Conservation (phyloP, 441 rosid species). For the Biscutella laevigata region DNA sequence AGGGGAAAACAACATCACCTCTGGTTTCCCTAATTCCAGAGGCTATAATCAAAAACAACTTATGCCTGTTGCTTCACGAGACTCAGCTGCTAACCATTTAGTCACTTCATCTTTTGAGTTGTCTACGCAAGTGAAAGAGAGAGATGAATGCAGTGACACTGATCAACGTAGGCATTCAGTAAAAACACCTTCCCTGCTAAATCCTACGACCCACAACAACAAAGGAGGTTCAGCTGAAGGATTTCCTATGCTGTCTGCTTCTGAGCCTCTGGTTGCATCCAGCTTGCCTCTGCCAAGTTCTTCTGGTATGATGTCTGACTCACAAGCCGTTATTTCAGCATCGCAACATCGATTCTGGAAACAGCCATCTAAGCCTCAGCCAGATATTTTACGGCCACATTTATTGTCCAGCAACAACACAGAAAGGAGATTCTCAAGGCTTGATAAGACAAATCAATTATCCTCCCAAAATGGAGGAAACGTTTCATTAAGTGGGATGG, state of each 20-base stretch:
- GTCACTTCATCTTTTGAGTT: slow-evolving; percentile 30
- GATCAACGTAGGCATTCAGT: slow-evolving; percentile 34
- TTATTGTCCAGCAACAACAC: slow-evolving; percentile 29
- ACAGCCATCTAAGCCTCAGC: slow-evolving; percentile 29
- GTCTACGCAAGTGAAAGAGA: slow-evolving; percentile 33
- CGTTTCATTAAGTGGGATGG: slow-evolving; percentile 14
- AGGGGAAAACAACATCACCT: slow-evolving; percentile 30
- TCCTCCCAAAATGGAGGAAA: slow-evolving; percentile 29
- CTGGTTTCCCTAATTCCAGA: slow-evolving; percentile 42
- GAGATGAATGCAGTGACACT: slow-evolving; percentile 34
- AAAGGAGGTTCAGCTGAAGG: slow-evolving; percentile 33
- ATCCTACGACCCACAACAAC: slow-evolving; percentile 22
- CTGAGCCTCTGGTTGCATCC: slow-evolving; percentile 30
- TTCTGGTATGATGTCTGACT: slow-evolving; percentile 31
- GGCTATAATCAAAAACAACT: slow-evolving; percentile 38
- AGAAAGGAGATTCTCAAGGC: slow-evolving; percentile 30
- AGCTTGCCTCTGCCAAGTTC: slow-evolving; percentile 34
- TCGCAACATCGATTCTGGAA: slow-evolving; percentile 33
- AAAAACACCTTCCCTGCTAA: slow-evolving; percentile 26
- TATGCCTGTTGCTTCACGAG: slow-evolving; percentile 30
- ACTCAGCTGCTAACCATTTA: slow-evolving; percentile 23
- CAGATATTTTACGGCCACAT: slow-evolving; percentile 29
- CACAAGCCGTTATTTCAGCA: slow-evolving; percentile 33
- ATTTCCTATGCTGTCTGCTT: slow-evolving; percentile 37
- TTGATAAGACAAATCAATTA: slow-evolving; percentile 33